Evolutionary conservation across 2,329 filamentous ascomycete species (phyloP).

Genomic region (Plectosphaerella sp.): DNA sequence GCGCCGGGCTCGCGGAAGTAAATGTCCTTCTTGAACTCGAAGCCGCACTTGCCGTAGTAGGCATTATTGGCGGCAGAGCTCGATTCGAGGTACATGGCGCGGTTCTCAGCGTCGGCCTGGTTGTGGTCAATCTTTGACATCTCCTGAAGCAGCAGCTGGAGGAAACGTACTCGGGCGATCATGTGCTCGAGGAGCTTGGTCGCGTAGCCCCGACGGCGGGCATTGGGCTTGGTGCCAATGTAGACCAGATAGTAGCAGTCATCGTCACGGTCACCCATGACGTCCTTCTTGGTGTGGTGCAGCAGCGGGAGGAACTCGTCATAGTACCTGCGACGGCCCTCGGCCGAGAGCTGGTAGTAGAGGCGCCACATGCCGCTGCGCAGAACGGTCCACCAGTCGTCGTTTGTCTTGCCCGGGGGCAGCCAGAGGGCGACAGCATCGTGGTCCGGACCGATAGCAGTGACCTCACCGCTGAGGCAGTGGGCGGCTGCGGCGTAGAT

Average conservation of each 20-base stretch:
- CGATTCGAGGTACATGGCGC: conserved; percentile 74
- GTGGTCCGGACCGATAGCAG: conserved; percentile 69
- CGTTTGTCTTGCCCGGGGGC: conserved; percentile 68
- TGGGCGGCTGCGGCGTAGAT: conserved; percentile 74
- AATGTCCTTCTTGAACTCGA: conserved; percentile 60
- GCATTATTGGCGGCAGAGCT: conserved; percentile 62
- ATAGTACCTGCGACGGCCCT: conserved; percentile 73
- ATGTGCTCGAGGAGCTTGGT: conserved; percentile 67
- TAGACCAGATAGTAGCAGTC: conserved; percentile 81
- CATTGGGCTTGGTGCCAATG: conserved; percentile 68
- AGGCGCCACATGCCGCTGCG: conserved; percentile 76
- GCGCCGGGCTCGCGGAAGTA: conserved; percentile 51
- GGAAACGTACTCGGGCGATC: conserved; percentile 49
- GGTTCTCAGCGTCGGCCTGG: conserved; percentile 63
- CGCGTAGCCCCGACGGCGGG: conserved; percentile 69
- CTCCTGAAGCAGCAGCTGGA: too few species aligned
- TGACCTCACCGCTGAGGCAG: conserved; percentile 68
- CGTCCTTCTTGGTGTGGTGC: conserved; percentile 64
- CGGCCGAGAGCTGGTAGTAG: conserved; percentile 66
- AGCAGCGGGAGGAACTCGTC: conserved; percentile 71
- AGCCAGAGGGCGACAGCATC: conserved; percentile 79
- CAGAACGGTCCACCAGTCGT: conserved; percentile 67
- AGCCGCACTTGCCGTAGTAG: conserved; percentile 75
- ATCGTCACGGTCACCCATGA: conserved; percentile 62
- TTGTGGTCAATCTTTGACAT: background rate